These are phyloP conservation scores for Amanita pseudoporphyria DNA, from an alignment of 768 basidiomycete species.

Conservation along the genomic window DNA sequence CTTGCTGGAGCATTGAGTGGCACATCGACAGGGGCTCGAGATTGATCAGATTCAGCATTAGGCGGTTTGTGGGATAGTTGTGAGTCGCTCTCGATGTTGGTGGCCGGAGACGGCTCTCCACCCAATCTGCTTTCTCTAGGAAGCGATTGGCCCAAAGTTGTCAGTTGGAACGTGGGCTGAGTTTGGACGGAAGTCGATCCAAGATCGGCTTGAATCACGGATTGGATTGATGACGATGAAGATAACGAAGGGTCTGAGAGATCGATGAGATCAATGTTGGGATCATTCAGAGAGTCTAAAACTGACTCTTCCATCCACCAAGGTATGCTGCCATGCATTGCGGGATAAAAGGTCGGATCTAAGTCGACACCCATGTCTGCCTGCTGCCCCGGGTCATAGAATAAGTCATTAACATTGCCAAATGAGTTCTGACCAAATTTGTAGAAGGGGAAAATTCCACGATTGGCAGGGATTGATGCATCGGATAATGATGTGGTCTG, in stretches of 20 bases:
- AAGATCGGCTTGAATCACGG: neutral
- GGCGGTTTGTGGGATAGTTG: no score
- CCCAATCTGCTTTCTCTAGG: neutral
- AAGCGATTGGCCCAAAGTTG: neutral
- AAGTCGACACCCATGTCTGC: neutral
- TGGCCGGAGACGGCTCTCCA: neutral
- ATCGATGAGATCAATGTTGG: neutral
- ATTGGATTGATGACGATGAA: no score
- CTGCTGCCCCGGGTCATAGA: neutral
- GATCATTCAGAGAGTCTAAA: neutral
- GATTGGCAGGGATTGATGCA: no score
- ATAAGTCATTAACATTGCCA: no score
- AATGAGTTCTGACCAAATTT: no score
- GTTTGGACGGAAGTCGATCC: neutral
- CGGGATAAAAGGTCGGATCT: neutral
- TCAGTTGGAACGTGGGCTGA: no score
- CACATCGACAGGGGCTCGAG: no score
- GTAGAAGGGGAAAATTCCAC: no score
- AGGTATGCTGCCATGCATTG: neutral
- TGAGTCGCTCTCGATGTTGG: neutral
- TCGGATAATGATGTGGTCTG: no score
- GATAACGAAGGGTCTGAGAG: no score
- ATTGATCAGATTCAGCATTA: no score
- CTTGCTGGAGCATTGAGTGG: neutral
- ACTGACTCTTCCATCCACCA: neutral